Evolutionary conservation across 2,329 filamentous ascomycete genomes (phyloP).

Genomic region (Emericellopsis cladophorae): DNA sequence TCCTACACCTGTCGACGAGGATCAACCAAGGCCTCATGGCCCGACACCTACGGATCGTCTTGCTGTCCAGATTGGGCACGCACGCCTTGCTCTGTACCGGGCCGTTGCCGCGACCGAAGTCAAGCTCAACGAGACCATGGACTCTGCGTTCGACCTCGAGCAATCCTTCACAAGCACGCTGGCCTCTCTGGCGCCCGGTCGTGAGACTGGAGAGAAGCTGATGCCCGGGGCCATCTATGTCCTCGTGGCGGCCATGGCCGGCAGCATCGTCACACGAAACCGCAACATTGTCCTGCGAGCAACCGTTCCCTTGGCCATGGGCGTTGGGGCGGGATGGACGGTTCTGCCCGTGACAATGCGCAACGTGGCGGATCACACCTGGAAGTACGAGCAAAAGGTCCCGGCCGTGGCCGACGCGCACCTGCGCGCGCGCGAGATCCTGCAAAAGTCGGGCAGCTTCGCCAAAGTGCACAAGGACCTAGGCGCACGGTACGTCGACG

Average conservation of each 20-base stretch:
- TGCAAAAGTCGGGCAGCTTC: constrained; percentile 58
- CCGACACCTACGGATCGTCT: constrained; percentile 85
- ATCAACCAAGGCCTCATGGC: constrained; percentile 23
- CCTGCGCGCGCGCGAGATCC: constrained; percentile 53
- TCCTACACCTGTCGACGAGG: constrained; percentile 11
- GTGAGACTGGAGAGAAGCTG: constrained; percentile 75
- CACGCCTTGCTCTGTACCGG: constrained; percentile 67
- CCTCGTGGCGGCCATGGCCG: constrained; percentile 87
- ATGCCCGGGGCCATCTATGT: constrained; percentile 89
- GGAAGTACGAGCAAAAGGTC: constrained; percentile 86
- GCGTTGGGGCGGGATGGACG: constrained; percentile 70
- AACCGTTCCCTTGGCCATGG: constrained; percentile 64
- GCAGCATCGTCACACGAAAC: constrained; percentile 81
- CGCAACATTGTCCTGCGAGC: constrained; percentile 73
- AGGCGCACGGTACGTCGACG: constrained; percentile 61
- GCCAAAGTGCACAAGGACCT: constrained; percentile 63
- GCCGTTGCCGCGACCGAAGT: constrained; percentile 67
- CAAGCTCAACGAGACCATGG: constrained; percentile 70
- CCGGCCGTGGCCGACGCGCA: constrained; percentile 77
- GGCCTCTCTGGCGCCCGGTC: constrained; percentile 74
- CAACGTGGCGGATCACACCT: constrained; percentile 76
- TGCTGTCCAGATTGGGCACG: constrained; percentile 67
- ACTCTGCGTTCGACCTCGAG: constrained; percentile 73
- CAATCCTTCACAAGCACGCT: constrained; percentile 81
- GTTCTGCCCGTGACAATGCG: constrained; percentile 81